Evolutionary conservation across 345 rosid species (phyloP).

Genomic region (Rhizophora mangle): DNA sequence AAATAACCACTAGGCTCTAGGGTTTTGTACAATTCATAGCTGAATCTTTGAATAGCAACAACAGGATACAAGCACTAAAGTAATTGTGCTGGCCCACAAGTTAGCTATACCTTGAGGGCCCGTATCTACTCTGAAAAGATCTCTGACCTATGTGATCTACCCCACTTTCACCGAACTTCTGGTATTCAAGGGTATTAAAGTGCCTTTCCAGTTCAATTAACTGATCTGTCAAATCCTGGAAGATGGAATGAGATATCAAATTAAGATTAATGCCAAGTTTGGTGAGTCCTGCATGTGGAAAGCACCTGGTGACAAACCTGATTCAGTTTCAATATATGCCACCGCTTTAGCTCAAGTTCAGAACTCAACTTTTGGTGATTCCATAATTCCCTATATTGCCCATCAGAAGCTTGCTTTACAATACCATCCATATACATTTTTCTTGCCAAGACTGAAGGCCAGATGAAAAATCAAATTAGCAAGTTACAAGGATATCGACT

Average conservation of each 20-base stretch:
- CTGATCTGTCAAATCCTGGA: constrained; percentile 81
- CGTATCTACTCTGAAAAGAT: constrained; percentile 46
- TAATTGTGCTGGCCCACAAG: background rate
- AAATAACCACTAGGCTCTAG: background rate
- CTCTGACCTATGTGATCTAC: constrained; percentile 44
- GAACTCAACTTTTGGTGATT: constrained; percentile 76
- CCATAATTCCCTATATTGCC: constrained; percentile 85
- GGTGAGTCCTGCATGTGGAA: constrained; percentile 11
- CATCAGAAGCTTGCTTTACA: constrained; percentile 80
- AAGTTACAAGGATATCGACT: background rate
- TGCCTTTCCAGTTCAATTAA: constrained; percentile 84
- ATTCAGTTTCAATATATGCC: constrained; percentile 53
- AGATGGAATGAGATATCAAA: constrained; percentile 18
- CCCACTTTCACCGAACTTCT: constrained; percentile 61
- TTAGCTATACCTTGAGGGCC: constrained; percentile 62
- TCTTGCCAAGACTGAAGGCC: constrained; percentile 73
- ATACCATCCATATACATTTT: constrained; percentile 71
- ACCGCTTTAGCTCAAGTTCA: constrained; percentile 80
- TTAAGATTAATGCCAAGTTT: constrained; percentile 14
- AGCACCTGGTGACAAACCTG: constrained; percentile 45
- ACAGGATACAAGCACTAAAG: background rate
- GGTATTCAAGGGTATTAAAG: constrained; percentile 78
- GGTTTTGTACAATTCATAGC: too few relatives aligned
- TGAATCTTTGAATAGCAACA: background rate
- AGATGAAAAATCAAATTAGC: constrained; percentile 10